Evolutionary conservation across 192 early-diverging fungal species (phyloP).

Genomic region (Spinellus fusiger): DNA sequence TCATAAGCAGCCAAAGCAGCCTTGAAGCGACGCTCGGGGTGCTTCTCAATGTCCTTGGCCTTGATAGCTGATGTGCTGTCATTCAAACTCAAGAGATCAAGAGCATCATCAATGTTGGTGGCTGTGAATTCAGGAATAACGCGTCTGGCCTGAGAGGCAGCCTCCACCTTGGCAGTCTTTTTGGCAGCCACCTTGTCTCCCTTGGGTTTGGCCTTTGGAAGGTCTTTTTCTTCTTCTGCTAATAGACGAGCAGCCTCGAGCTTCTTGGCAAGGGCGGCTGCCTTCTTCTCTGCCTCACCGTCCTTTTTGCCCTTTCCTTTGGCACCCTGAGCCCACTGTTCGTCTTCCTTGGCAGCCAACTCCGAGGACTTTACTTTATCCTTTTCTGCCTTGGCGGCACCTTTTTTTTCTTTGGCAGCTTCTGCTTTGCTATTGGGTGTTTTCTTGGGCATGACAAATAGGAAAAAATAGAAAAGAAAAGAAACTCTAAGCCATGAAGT

Average conservation of each 20-base stretch:
- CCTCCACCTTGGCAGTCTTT: conserved; percentile 44
- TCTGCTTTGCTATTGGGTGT: conserved; percentile 7
- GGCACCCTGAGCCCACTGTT: conserved; percentile 60
- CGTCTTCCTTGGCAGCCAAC: conserved; percentile 53
- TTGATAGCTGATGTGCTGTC: conserved; percentile 18
- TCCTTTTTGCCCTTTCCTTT: conserved; percentile 64
- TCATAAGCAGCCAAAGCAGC: conserved; percentile 64
- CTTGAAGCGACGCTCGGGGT: conserved; percentile 84
- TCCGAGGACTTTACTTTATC: conserved; percentile 41
- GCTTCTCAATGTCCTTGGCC: conserved; percentile 66
- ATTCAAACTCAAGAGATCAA: conserved; percentile 58
- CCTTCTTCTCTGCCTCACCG: conserved; percentile 49
- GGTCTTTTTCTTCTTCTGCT: conserved; percentile 49
- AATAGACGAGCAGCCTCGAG: conserved; percentile 44
- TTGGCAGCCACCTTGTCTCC: conserved; percentile 59
- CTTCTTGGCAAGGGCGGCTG: conserved; percentile 45
- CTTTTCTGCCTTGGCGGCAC: conserved; percentile 57
- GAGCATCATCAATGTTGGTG: conserved; percentile 78
- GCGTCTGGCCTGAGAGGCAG: conserved; percentile 34
- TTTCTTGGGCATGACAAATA: conserved; percentile 3
- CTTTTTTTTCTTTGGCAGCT: conserved; percentile 49
- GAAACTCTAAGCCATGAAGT: neutral
- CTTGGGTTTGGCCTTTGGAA: conserved; percentile 38
- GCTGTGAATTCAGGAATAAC: conserved; percentile 69
- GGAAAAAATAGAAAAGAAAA: neutral